phyloP scores from a whole-genome alignment of 2,329 filamentous ascomycete genomes.

The Hypomyces rosellus region DNA sequence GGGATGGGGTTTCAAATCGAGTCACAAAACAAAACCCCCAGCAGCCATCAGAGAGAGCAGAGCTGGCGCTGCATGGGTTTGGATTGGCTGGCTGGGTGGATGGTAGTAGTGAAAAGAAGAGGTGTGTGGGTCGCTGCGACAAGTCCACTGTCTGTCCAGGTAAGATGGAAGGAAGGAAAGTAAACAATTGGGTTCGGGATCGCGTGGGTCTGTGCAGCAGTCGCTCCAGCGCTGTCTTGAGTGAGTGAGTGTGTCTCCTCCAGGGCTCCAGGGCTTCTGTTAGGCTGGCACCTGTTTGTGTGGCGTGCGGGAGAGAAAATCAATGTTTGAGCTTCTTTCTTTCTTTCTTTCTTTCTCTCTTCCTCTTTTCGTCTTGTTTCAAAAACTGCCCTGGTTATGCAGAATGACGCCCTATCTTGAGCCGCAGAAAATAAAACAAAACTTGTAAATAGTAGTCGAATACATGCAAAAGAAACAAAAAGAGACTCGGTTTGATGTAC shows the following conservation, averaged over 20 bases:
- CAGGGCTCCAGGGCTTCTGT: no score
- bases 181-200: not conserved
- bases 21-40: not conserved
- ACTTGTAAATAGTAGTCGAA: no score
- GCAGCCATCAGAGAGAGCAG: not conserved
- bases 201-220: not conserved
- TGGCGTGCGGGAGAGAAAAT: not conserved
- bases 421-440: not conserved
- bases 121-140: not conserved
- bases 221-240: no score
- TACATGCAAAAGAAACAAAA: not conserved
- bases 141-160: not conserved
- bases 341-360: no score
- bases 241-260: no score
- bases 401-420: no score
- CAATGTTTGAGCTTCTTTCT: not conserved
- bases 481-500: not conserved
- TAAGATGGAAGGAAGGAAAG: no score
- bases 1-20: not conserved
- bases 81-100: no score
- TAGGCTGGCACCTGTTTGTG: not conserved
- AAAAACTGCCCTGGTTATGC: no score
- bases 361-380: no score
- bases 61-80: not conserved
- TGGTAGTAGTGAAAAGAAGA: not conserved